Evolutionary conservation across 2,329 filamentous ascomycete genomes (phyloP).

Genomic region (Stachybotrys echinatus): DNA sequence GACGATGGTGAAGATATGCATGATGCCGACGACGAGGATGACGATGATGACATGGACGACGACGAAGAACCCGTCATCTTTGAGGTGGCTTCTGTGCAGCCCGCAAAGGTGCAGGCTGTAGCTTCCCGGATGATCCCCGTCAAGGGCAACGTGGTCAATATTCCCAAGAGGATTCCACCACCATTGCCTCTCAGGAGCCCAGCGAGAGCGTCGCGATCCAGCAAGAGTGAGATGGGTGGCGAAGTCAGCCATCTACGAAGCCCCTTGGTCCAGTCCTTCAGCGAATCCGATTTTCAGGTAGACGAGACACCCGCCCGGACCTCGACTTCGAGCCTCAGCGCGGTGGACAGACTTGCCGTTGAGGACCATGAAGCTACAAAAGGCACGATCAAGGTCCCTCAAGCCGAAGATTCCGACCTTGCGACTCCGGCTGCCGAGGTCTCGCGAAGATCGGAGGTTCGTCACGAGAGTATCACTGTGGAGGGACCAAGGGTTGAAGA

Average conservation of each 20-base stretch:
- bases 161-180: constrained; percentile 74
- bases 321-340: constrained; percentile 8
- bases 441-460: background rate
- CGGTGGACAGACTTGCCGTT: background rate
- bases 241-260: constrained; percentile 49
- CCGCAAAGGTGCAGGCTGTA: constrained; percentile 49
- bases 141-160: constrained; percentile 76
- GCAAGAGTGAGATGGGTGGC: constrained; percentile 52
- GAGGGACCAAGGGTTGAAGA: constrained; percentile 9
- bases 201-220: constrained; percentile 50
- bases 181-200: constrained; percentile 75
- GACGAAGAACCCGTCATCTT: constrained; percentile 65
- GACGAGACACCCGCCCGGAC: constrained; percentile 13
- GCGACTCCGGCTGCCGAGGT: background rate
- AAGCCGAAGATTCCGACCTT: constrained; percentile 10
- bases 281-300: constrained; percentile 20
- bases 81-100: constrained; percentile 57
- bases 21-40: constrained; percentile 31
- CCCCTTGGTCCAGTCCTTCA: constrained; percentile 46
- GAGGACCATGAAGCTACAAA: background rate
- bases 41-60: constrained; percentile 43
- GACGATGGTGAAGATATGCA: constrained; percentile 18
- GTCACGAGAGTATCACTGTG: constrained; percentile 5
- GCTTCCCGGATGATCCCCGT: constrained; percentile 63
- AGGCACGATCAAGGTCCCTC: constrained; percentile 1